Evolutionary conservation across 2,329 filamentous ascomycete species (phyloP), one percentile per base, ranked within the genome.

Genomic region (Aspergillus ochraceus): DNA sequence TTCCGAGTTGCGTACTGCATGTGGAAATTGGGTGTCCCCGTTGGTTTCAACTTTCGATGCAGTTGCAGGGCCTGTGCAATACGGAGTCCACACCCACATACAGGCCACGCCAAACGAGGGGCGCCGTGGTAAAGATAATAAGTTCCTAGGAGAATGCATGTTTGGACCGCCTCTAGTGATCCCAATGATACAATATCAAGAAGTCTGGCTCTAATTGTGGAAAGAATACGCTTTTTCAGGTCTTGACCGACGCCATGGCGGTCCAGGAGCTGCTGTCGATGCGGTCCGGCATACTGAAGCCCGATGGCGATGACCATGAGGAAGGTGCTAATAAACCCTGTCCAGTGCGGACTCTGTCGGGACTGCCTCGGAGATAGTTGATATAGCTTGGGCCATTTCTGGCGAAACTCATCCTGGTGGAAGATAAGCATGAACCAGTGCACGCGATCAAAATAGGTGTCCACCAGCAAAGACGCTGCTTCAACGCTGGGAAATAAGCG

Each of bases 391-490:
- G 64, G 62, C 65, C 66, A 69, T 14, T 55, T 56, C 17, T 52
- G 58, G 2, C 66, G 57, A 30, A 77, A 78, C 3, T 72, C 66
- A 17, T 67, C 62, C 57, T 77, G 73, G 32, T 76, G 71, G 46
- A 77, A 77, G 6, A 77, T 63, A 4, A 77, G 60, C 58, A 73
- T 74, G 57, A 77, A 78, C 76, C 76, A 78, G 45, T 78, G 76
- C 0, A 73, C 67, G n/a, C 70, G 67, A 53, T 77, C 71, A 60
- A 78, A 78, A 52, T 77, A 77, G 30, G 67, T 77, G 45, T 76
- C 70, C 6, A 76, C 66, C 9, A 77, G 61, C 14, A 72, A 24
- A 75, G 57, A 6, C 70, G 26, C 1, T 64, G 50, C 3, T 54
- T n/a, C 0, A 69, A 55, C 10, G 59, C 65, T n/a, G 14, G 30